Percentiles rank a stretch among this genome's conserved stretches.
Evolutionary conservation across 192 early-diverging fungal species (phyloP).

Genomic region (Lobulomyces angularis): DNA sequence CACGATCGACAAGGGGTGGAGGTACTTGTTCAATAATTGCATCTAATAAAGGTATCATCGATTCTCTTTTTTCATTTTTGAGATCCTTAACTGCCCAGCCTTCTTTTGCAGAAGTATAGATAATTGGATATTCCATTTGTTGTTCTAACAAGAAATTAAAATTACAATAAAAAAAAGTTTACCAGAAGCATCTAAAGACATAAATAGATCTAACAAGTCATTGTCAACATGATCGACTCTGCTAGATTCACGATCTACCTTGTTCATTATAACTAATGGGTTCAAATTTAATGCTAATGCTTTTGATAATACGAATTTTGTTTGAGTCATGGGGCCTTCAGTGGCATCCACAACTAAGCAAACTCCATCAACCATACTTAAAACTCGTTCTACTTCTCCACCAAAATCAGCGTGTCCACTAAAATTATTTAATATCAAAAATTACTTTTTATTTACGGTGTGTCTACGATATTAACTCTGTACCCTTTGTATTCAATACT

Average conservation of each 20-base stretch:
- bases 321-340: constrained; percentile 83
- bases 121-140: constrained; percentile 65
- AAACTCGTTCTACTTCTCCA: constrained; percentile 72
- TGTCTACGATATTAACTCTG: constrained; percentile 81
- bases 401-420: constrained; percentile 45
- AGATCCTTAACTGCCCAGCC: constrained; percentile 60
- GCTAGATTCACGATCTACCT: constrained; percentile 65
- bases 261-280: constrained; percentile 75
- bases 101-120: constrained; percentile 72
- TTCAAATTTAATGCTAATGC: constrained; percentile 53
- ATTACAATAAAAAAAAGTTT: too few species aligned
- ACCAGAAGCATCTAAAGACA: constrained; percentile 63
- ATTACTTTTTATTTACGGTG: constrained; percentile 49
- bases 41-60: constrained; percentile 59
- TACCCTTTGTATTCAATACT: constrained; percentile 57
- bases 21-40: constrained; percentile 59
- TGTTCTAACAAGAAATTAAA: too few species aligned
- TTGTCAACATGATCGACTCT: constrained; percentile 68
- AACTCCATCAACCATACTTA: constrained; percentile 82
- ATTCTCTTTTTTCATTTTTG: constrained; percentile 12
- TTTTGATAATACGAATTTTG: constrained; percentile 75
- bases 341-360: constrained; percentile 73
- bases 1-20: constrained; percentile 48
- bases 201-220: constrained; percentile 67
- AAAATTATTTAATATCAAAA: constrained; percentile 16